Base-by-base conservation (phyloP, 164 flowering plant species). In the Liquidambar formosana region DNA sequence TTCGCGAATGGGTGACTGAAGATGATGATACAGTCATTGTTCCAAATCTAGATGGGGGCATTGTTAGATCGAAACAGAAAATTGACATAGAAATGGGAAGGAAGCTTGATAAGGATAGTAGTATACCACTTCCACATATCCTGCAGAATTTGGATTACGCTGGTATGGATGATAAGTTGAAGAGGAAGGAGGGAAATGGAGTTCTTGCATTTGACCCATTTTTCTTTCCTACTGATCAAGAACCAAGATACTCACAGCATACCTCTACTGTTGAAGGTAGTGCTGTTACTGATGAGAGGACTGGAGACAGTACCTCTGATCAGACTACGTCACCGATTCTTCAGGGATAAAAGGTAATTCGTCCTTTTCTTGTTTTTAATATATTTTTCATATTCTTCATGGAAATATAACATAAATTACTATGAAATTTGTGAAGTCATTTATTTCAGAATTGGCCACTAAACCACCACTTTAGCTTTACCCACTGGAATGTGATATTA, bases 1-100 rank as follows among this genome's bases (percentile, higher is more conserved):
- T 89, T 68, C 75, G 88, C 33, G 79, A 75, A 63, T 68, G 80
- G 82, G 81, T 79, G 8, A 0, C 61, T 23, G 88, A 80, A 63
- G 72, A 72, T n/a, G 67, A 75, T 23, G 57, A 57, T 19, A 2
- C 44, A 12, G 66, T 72, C 52, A 21, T n/a, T 26, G 2, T 4
- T n/a, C 28, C 70, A 26, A 69, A 67, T 1, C 1, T 53, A 1
- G 49, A 33, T 19, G 62, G 73, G 45, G 71, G 33, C 45, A 69
- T 51, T 33, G 33, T 65, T 9, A 22, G 56, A 14, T 46, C 76
- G 0, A 68, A 43, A 19, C 60, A 61, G 28, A 69, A 49, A 43
- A 65, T 26, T n/a, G 79, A 79, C 61, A 52, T 70, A 15, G 82
- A 73, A 71, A 48, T 64, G 64, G 77, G 75, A 19, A 21, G 44